A percentile compares a stretch with the other conserved stretches of the same genome.
phyloP scores from a whole-genome alignment of 2,329 filamentous ascomycete genomes.

The Hortaea werneckii region DNA sequence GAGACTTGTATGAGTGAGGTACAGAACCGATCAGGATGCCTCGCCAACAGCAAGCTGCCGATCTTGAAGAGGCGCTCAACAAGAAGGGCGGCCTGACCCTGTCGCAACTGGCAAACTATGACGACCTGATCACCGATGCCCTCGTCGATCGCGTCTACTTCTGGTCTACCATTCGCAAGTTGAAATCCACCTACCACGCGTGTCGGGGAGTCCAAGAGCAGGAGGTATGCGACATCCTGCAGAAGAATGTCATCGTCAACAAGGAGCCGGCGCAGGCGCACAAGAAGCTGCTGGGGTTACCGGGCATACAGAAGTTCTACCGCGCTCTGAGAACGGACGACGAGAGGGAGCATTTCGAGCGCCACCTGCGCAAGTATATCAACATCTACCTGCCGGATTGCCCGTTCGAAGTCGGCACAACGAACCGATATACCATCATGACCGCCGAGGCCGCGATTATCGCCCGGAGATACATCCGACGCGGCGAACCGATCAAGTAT shows the following conservation, averaged over 20 bases:
- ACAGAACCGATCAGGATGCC: slow-evolving; percentile 12
- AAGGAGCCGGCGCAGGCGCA: slow-evolving; percentile 65
- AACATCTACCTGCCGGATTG: slow-evolving; percentile 89
- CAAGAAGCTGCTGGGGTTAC: slow-evolving; percentile 58
- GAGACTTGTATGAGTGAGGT: no score
- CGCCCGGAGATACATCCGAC: slow-evolving; percentile 67
- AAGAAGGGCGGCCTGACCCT: slow-evolving; percentile 71
- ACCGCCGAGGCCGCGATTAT: slow-evolving; percentile 82
- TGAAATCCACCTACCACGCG: slow-evolving; percentile 70
- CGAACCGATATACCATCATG: slow-evolving; percentile 88
- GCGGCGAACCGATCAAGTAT: slow-evolving; percentile 81
- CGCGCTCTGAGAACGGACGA: slow-evolving; percentile 55
- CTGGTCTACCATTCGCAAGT: slow-evolving; percentile 94
- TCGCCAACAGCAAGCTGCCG: slow-evolving; percentile 15
- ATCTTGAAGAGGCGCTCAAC: slow-evolving; percentile 35
- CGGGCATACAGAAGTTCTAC: slow-evolving; percentile 64
- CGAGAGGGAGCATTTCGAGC: slow-evolving; percentile 77
- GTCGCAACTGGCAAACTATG: slow-evolving; percentile 80
- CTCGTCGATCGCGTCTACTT: slow-evolving; percentile 93
- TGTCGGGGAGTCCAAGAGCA: slow-evolving; percentile 67
- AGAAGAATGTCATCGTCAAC: slow-evolving; percentile 58
- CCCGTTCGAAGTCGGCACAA: slow-evolving; percentile 85
- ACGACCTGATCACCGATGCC: slow-evolving; percentile 90
- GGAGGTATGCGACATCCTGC: slow-evolving; percentile 49
- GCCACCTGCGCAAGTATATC: slow-evolving; percentile 81